phyloP scores from a whole-genome alignment of 2,329 filamentous ascomycete species.

The Trichoderma atrobrunneum region DNA sequence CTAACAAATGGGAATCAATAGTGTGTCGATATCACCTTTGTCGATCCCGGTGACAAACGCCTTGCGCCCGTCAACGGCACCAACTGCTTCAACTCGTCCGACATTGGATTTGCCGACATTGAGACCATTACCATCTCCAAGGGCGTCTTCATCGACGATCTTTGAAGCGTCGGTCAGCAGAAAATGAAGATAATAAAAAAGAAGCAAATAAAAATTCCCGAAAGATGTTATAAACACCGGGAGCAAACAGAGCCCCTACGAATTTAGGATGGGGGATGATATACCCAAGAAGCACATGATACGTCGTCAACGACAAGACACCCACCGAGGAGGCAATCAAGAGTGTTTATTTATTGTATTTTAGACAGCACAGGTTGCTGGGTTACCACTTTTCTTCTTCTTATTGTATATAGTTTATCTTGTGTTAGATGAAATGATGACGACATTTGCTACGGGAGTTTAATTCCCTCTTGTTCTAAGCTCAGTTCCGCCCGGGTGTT shows the following conservation, averaged over 20 bases:
- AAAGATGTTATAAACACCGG: neutral
- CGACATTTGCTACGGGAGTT: neutral
- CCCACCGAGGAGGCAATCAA: neutral
- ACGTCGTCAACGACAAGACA: neutral
- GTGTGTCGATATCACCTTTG: constrained; percentile 95
- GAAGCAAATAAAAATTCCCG: neutral
- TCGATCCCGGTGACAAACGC: constrained; percentile 65
- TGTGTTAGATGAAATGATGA: neutral
- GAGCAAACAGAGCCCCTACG: neutral
- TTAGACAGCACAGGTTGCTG: neutral
- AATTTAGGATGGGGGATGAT: neutral
- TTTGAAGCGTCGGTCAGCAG: neutral
- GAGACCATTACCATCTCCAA: constrained; percentile 60
- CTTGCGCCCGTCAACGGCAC: constrained; percentile 70
- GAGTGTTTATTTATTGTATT: neutral
- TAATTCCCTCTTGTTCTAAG: neutral
- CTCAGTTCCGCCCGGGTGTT: neutral
- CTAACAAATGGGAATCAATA: constrained; percentile 34
- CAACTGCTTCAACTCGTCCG: constrained; percentile 86
- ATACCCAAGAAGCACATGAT: neutral
- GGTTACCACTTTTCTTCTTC: neutral
- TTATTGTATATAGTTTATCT: neutral
- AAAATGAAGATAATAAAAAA: neutral
- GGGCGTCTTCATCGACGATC: neutral
- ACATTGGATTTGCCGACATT: constrained; percentile 72